These are phyloP conservation scores for Maudiozyma humilis DNA, from an alignment of 1,139 yeast genomes.

Conservation along the genomic window DNA sequence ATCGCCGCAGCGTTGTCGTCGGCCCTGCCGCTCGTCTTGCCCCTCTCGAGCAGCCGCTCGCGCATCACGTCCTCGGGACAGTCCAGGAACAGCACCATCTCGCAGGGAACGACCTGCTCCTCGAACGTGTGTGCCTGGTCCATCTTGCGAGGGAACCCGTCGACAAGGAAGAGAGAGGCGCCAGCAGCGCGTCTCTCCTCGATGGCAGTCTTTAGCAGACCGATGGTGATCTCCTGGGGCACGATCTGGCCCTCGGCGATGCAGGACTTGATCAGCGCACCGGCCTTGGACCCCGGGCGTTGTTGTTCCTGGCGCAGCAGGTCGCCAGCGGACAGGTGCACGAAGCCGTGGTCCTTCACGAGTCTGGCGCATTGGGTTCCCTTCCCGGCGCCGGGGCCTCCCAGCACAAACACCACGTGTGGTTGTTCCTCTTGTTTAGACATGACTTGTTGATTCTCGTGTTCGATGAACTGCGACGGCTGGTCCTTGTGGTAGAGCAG, in stretches of 20 bases:
- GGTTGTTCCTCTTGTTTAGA: too few species aligned
- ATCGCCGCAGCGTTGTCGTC: slow-evolving; percentile 92
- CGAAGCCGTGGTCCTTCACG: slow-evolving; percentile 71
- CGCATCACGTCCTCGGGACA: slow-evolving; percentile 91
- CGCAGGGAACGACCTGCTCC: slow-evolving; percentile 63
- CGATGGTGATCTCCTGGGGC: slow-evolving; percentile 91
- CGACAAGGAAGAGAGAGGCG: slow-evolving; percentile 59
- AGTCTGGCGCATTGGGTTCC: slow-evolving; percentile 92
- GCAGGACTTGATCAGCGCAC: slow-evolving; percentile 73
- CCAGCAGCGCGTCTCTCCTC: slow-evolving; percentile 45
- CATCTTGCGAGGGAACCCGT: slow-evolving; percentile 97
- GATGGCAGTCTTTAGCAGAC: slow-evolving; percentile 75
- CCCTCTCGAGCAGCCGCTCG: slow-evolving; percentile 75
- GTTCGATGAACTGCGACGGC: slow-evolving; percentile 44
- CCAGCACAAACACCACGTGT: slow-evolving; percentile 79
- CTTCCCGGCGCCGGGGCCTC: slow-evolving; percentile 85
- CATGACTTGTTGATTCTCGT: slow-evolving; percentile 1
- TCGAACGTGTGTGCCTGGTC: slow-evolving; percentile 94
- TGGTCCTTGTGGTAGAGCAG: slow-evolving; percentile 38
- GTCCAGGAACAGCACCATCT: slow-evolving; percentile 81
- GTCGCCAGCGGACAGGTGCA: slow-evolving; percentile 92
- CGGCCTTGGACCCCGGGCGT: slow-evolving; percentile 74
- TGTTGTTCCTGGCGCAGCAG: slow-evolving; percentile 84
- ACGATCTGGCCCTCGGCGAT: slow-evolving; percentile 87
- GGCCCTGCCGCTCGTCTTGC: slow-evolving; percentile 87